These are phyloP conservation scores for Fusarium pseudocircinatum DNA, from an alignment of 2,329 filamentous ascomycete species.

Conservation along the genomic window DNA sequence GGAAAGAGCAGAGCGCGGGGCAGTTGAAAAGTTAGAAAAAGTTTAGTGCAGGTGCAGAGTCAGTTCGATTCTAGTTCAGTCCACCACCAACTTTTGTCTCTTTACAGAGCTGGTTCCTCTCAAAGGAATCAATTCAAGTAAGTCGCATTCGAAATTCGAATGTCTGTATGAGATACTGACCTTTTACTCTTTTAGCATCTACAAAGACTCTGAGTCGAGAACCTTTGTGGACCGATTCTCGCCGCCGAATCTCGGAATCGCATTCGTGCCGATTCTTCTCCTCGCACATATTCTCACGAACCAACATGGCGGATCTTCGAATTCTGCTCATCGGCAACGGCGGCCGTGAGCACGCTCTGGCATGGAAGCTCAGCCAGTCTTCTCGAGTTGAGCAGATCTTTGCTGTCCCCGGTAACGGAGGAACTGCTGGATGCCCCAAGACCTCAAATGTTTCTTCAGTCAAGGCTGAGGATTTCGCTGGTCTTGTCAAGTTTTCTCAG, in stretches of 20 bases:
- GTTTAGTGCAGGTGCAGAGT: conserved; percentile 20
- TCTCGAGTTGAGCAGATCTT: conserved; percentile 79
- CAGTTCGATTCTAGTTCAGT: conserved; percentile 2
- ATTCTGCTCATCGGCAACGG: conserved; percentile 93
- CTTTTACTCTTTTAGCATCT: conserved; percentile 3
- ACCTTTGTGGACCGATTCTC: conserved; percentile 15
- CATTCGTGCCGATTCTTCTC: conserved; percentile 14
- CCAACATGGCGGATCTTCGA: conserved; percentile 58
- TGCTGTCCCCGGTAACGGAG: conserved; percentile 83
- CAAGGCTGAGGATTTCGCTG: conserved; percentile 79
- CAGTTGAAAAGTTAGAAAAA: conserved; percentile 28
- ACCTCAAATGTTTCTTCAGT: conserved; percentile 76
- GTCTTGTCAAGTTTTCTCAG: conserved; percentile 78
- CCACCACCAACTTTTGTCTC: conserved; percentile 25
- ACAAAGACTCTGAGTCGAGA: conserved; percentile 2
- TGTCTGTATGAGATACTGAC: neutral
- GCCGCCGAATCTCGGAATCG: conserved; percentile 33
- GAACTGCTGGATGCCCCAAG: conserved; percentile 77
- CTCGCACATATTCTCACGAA: conserved; percentile 15
- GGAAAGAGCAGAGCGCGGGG: conserved; percentile 20
- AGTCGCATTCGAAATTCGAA: neutral
- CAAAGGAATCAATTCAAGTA: conserved; percentile 30
- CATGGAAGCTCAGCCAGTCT: conserved; percentile 92
- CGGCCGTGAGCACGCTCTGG: conserved; percentile 91
- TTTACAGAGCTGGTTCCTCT: conserved; percentile 36